Evolutionary conservation across 345 rosid species (phyloP).

Genomic region (Fremontodendron californicum): DNA sequence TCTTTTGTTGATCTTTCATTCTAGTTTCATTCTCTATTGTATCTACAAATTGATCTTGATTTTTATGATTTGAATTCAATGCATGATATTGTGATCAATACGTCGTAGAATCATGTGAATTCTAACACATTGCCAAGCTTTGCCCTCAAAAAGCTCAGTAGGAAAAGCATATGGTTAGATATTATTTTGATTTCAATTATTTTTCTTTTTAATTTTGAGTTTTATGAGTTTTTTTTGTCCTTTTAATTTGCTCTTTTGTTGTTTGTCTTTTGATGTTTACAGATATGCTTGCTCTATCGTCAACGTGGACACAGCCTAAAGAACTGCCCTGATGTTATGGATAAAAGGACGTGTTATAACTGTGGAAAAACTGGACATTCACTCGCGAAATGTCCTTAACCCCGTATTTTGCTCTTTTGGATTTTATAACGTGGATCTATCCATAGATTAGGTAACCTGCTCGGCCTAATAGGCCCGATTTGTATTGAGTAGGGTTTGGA

Average conservation of each 20-base stretch:
- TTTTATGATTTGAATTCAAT: no score
- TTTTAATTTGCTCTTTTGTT: neutral
- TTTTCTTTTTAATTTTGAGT: neutral
- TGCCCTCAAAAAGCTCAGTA: slow-evolving; percentile 80
- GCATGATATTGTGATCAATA: no score
- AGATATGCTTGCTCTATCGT: slow-evolving; percentile 86
- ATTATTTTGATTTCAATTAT: neutral
- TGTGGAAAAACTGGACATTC: no score
- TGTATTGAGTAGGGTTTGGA: no score
- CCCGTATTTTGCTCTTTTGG: slow-evolving; percentile 37
- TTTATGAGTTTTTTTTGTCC: neutral
- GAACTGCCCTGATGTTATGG: slow-evolving; percentile 60
- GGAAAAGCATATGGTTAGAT: slow-evolving; percentile 76
- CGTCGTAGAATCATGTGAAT: no score
- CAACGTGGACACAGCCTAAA: slow-evolving; percentile 82
- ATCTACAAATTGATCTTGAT: no score
- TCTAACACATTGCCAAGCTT: slow-evolving; percentile 78
- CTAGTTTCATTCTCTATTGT: no score
- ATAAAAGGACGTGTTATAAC: slow-evolving; percentile 65
- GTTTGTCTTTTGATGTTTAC: slow-evolving; percentile 23
- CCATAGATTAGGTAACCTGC: no score
- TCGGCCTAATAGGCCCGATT: no score
- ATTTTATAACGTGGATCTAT: neutral
- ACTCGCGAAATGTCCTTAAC: slow-evolving; percentile 62
- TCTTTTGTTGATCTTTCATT: no score